These are phyloP conservation scores for Ceratobasidium sp. DNA, from an alignment of 1,284 basidiomycete genomes.

Conservation along the genomic window DNA sequence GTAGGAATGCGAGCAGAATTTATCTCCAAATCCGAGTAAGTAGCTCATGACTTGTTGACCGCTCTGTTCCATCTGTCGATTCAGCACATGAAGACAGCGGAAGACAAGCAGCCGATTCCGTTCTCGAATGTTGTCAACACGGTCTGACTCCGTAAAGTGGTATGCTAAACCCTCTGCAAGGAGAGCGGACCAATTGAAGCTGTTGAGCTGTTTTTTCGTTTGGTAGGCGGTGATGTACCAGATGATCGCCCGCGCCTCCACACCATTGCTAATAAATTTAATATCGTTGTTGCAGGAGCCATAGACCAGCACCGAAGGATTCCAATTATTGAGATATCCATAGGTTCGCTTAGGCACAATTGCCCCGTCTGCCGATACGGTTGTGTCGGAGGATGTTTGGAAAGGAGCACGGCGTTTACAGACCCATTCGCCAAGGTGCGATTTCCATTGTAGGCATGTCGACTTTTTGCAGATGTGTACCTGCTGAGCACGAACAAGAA, in stretches of 20 bases:
- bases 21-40: constrained; percentile 26
- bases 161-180: constrained; percentile 26
- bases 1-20: constrained; percentile 1
- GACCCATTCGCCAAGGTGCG: not conserved
- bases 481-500: constrained; percentile 9
- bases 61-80: constrained; percentile 43
- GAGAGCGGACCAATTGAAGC: constrained; percentile 52
- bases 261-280: constrained; percentile 53
- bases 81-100: constrained; percentile 29
- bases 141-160: not conserved
- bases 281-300: constrained; percentile 57
- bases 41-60: constrained; percentile 44
- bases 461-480: not conserved
- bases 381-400: constrained; percentile 48
- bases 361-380: constrained; percentile 46
- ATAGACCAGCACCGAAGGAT: constrained; percentile 53
- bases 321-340: constrained; percentile 56
- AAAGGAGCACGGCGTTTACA: constrained; percentile 61
- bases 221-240: constrained; percentile 54
- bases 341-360: constrained; percentile 47
- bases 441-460: not conserved
- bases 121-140: not conserved
- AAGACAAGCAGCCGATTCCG: not conserved
- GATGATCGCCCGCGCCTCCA: not conserved
- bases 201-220: constrained; percentile 50